These are phyloP conservation scores for Suillus subaureus DNA, from an alignment of 768 basidiomycete species.

Conservation along the genomic window DNA sequence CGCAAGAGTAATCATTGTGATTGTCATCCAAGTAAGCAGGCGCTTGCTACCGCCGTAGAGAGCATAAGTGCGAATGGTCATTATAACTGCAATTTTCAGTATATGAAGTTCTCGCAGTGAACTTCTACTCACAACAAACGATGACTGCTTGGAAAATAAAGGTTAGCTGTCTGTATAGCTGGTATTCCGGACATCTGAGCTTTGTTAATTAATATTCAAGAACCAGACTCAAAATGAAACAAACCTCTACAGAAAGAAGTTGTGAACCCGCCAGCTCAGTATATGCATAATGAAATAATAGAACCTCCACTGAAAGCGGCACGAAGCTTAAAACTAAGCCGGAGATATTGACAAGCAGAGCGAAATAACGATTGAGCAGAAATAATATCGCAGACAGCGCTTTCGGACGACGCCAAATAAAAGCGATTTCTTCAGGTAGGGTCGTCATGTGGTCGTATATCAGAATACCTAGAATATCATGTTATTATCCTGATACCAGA, in stretches of 20 bases:
- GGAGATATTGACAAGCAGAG: background rate
- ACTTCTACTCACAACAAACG: background rate
- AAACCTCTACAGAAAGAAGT: constrained; percentile 6
- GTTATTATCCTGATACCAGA: background rate
- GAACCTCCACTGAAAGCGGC: background rate
- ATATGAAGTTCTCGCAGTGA: background rate
- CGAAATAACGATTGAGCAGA: background rate
- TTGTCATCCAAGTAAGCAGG: constrained; percentile 40
- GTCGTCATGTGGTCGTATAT: background rate
- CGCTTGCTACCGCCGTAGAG: constrained; percentile 45
- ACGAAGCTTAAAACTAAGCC: background rate
- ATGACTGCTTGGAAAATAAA: background rate
- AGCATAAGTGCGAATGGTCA: constrained; percentile 52
- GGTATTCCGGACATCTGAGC: background rate
- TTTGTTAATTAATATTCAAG: background rate
- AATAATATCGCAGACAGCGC: background rate
- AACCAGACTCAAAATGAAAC: background rate
- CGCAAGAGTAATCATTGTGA: constrained; percentile 32
- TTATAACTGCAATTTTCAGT: constrained; percentile 36
- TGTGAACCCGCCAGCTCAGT: background rate
- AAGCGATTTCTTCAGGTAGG: background rate
- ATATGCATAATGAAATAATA: background rate
- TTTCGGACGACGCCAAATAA: background rate
- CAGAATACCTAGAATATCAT: background rate
- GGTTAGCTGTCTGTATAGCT: background rate